Evolutionary conservation across 257 asterid genomes (phyloP), one percentile per base, ranked within the genome.

Genomic region (Mentha longifolia): DNA sequence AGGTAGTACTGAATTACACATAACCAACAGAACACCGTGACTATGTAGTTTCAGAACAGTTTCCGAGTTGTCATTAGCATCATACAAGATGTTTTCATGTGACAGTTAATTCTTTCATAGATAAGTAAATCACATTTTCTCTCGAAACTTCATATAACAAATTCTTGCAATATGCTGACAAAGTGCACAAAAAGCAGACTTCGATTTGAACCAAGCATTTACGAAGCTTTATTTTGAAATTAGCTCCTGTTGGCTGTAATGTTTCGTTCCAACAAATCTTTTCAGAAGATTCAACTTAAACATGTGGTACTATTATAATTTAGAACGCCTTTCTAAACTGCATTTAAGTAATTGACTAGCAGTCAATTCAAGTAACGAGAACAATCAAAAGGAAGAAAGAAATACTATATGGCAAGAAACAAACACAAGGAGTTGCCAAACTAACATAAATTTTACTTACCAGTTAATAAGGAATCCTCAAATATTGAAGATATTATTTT

Each of bases 391-490:
- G 72, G 56, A 70, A 45, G 56, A 56, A 64, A 64, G 59, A 22
- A 22, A 22, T 42, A 12, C 19, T n/a, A 28, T 15, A 37, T 8
- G 39, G 5, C 39, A 59, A 65, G 16, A 16, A 62, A 70, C 15
- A 17, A 71, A 57, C 58, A 62, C 13, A 54, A 73, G 64, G 51
- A 64, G 42, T 51, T 61, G 25, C 63, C 74, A 73, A 71, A 62
- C 33, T 19, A 61, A 68, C 59, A 60, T 19, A 68, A 71, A 45
- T 39, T 69, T 57, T 58, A 52, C 82, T 14, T 71, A 91, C 99
- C 98, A 16, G 99, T 89, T 79, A 95, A 70, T 70, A 95, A 79
- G 78, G 99, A 95, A 84, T 95, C 99, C 86, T 95, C 98, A 64
- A 91, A 92, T 83, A 95, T 76, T 12, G 86, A 83, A 8, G 98